Conservation (phyloP, 2,329 filamentous ascomycete genomes). For the Fusarium odoratissimum region DNA sequence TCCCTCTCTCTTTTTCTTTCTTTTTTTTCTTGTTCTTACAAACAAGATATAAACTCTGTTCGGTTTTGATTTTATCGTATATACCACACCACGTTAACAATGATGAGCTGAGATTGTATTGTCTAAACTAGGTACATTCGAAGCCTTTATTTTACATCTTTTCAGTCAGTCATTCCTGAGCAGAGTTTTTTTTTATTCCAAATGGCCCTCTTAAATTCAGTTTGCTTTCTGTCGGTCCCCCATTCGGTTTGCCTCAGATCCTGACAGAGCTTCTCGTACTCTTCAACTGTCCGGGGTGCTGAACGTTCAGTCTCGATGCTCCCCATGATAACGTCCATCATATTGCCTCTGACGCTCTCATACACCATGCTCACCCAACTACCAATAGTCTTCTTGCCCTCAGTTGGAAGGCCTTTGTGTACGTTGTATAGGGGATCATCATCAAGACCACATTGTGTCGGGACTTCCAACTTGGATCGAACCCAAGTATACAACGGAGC, state of each 20-base stretch:
- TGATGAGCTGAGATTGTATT: constrained; percentile 29
- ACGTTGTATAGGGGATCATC: constrained; percentile 47
- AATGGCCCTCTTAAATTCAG: background rate
- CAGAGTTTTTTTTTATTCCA: background rate
- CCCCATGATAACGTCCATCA: constrained; percentile 48
- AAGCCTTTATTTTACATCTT: background rate
- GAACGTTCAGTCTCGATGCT: constrained; percentile 32
- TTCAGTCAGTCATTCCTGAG: background rate
- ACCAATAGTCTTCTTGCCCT: constrained; percentile 50
- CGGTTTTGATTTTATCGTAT: accelerated
- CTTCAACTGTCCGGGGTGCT: constrained; percentile 35
- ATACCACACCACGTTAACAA: background rate
- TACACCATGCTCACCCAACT: constrained; percentile 49
- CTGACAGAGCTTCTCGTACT: constrained; percentile 41
- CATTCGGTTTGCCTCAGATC: constrained; percentile 1
- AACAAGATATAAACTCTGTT: background rate
- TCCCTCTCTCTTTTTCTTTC: background rate
- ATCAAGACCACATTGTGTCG: constrained; percentile 48
- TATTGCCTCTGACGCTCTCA: constrained; percentile 44
- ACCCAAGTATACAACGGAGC: constrained; percentile 47
- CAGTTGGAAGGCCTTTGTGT: constrained; percentile 33
- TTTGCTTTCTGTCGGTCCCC: too few relatives aligned
- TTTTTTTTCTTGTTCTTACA: background rate
- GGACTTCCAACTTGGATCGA: constrained; percentile 44
- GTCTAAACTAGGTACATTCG: background rate